These are phyloP conservation scores for Mitragyna speciosa DNA, from an alignment of 257 asterid genomes.

Conservation along the genomic window DNA sequence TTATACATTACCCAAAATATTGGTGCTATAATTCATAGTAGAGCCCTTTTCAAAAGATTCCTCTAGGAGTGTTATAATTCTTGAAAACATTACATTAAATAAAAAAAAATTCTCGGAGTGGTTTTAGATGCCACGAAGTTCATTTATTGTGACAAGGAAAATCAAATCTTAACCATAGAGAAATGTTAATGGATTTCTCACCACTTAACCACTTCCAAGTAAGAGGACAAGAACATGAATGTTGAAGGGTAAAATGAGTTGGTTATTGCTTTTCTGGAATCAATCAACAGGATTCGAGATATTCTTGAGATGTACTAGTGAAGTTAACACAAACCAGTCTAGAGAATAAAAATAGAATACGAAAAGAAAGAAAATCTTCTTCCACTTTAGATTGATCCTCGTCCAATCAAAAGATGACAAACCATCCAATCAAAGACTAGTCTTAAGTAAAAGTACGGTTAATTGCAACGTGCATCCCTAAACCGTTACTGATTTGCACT, in stretches of 20 bases:
- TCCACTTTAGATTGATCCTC: neutral
- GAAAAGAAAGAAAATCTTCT: neutral
- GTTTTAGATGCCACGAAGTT: too few species aligned
- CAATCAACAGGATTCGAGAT: neutral
- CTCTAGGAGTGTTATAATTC: neutral
- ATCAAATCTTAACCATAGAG: too few species aligned
- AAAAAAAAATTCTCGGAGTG: too few species aligned
- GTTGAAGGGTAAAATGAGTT: neutral
- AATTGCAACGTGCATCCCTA: too few species aligned
- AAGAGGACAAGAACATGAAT: too few species aligned
- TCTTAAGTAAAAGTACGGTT: neutral
- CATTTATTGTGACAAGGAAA: too few species aligned
- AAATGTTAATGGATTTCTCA: too few species aligned
- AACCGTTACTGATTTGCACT: too few species aligned
- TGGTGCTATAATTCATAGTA: neutral
- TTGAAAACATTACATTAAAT: too few species aligned
- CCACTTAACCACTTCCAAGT: too few species aligned
- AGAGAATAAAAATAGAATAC: neutral
- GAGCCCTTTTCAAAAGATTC: neutral
- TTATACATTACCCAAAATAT: neutral
- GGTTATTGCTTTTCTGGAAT: neutral
- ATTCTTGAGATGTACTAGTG: neutral
- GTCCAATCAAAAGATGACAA: conserved; percentile 1
- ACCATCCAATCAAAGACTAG: neutral
- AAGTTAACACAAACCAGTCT: neutral